Evolutionary conservation across 106 monocot genomes (phyloP), one percentile per base, ranked within the genome.

Genomic region (Apostasia ramifera): DNA sequence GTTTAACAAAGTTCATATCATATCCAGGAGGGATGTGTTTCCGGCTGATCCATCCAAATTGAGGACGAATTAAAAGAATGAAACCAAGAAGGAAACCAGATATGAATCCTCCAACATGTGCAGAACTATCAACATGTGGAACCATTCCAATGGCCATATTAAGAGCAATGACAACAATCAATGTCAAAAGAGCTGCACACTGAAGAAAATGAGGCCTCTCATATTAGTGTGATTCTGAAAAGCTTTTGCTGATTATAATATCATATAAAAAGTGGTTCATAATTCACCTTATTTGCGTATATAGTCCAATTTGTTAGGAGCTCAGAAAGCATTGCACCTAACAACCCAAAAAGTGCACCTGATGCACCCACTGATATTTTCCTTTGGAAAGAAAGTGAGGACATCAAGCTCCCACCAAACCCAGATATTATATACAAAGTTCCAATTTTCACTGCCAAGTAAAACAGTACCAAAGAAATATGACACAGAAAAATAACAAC

Each of bases 281-380:
- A 49, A 8, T 13, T 44, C 67, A 95, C 95, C 91, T 95, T 95
- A 70, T 92, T 88, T 57, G 78, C 74, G 71, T 95, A 95, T 11
- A 95, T 80, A 37, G 95, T 86, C 95, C 95, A 95, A 74, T 95
- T 95, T 40, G 73, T 92, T 55, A 95, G 70, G 48, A 95, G 88
- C 47, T 95, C 95, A 14, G 95, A 95, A 78, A 95, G 91, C 95
- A 95, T 91, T 63, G 69, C 82, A 6, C 95, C 95, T 0, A 95
- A 86, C 53, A 95, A 73, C 15, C 91, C 95, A 65, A 95, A 95
- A 47, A 95, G 82, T 40, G 91, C 91, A 50, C 95, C 95, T 6
- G 95, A 95, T 41, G 95, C 95, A 66, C 95, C 95, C 44, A 95
- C 95, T 12, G 91, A 91, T 41, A 92, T 84, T 38, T 57, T 89